phyloP scores from a whole-genome alignment of 768 basidiomycete species.

The Calvatia gigantea region DNA sequence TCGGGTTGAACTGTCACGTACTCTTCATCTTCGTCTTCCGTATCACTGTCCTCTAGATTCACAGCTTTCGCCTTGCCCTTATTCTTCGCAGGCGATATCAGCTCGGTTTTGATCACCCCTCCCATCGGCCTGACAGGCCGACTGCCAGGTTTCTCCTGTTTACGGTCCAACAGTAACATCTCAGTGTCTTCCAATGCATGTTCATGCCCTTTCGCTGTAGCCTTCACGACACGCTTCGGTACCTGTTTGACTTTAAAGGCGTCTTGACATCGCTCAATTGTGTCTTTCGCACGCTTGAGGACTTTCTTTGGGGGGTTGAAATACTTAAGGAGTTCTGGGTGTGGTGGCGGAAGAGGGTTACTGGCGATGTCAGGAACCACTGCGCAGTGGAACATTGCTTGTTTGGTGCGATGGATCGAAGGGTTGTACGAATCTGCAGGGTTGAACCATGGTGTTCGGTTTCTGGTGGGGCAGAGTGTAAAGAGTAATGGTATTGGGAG shows the following conservation, averaged over 20 bases:
- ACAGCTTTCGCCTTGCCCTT: constrained; percentile 28
- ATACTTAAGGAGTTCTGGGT: constrained; percentile 81
- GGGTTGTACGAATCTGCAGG: constrained; percentile 81
- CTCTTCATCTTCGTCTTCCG: constrained; percentile 44
- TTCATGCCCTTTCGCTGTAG: constrained; percentile 55
- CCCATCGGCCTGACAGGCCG: neutral
- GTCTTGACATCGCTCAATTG: constrained; percentile 58
- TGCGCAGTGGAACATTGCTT: constrained; percentile 89
- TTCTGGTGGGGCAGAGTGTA: constrained; percentile 32
- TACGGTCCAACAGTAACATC: constrained; percentile 54
- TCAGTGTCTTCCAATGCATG: constrained; percentile 63
- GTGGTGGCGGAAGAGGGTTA: constrained; percentile 80
- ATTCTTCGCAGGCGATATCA: constrained; percentile 13
- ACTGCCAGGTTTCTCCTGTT: constrained; percentile 13
- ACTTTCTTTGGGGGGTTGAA: constrained; percentile 74
- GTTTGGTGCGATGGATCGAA: constrained; percentile 85
- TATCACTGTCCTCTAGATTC: constrained; percentile 43
- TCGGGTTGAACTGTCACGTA: neutral
- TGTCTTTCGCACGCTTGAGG: constrained; percentile 52
- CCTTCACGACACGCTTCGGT: constrained; percentile 54
- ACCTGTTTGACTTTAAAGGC: constrained; percentile 78
- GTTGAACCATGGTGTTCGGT: constrained; percentile 72
- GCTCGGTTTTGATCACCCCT: neutral
- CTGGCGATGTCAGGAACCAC: constrained; percentile 68
- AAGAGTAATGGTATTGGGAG: neutral